A percentile compares a stretch with the other conserved stretches of the same genome.
Evolutionary conservation across 2,329 filamentous ascomycete species (phyloP).

Genomic region (Sclerotinia nivalis): DNA sequence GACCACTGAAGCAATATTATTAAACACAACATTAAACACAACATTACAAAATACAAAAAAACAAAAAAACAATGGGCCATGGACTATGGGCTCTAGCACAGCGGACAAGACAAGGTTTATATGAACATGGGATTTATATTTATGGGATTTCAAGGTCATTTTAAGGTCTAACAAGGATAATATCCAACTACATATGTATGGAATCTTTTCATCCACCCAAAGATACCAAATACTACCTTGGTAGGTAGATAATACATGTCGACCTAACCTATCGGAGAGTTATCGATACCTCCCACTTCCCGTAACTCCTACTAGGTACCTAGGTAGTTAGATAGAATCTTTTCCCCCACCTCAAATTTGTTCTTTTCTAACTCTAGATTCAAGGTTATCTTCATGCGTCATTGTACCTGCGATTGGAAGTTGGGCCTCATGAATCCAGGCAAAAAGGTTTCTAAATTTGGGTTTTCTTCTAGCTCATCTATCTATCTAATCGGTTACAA

Average conservation of each 20-base stretch:
- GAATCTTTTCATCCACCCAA: neutral
- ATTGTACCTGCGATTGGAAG: slow-evolving; percentile 6
- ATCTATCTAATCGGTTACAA: neutral
- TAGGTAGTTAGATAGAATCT: neutral
- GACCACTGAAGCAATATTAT: neutral
- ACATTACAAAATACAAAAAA: too few relatives aligned
- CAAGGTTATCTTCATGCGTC: slow-evolving; percentile 2
- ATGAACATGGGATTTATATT: too few relatives aligned
- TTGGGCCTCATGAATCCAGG: slow-evolving; percentile 1
- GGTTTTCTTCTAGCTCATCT: neutral
- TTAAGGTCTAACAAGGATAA: neutral
- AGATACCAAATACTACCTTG: neutral
- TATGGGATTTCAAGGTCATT: neutral
- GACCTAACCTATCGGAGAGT: neutral
- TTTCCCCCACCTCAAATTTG: neutral
- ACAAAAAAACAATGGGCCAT: too few relatives aligned
- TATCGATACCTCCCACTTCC: neutral
- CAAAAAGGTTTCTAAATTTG: neutral
- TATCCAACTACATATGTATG: slow-evolving; percentile 8
- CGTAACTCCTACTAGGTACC: too few relatives aligned
- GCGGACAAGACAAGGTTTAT: too few relatives aligned
- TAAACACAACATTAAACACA: too few relatives aligned
- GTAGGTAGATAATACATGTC: neutral
- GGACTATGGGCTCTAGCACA: too few relatives aligned
- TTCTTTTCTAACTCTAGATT: neutral